Evolutionary conservation across 2,329 filamentous ascomycete genomes (phyloP), one percentile per base, ranked within the genome.

Genomic region (Fusarium sacchari): DNA sequence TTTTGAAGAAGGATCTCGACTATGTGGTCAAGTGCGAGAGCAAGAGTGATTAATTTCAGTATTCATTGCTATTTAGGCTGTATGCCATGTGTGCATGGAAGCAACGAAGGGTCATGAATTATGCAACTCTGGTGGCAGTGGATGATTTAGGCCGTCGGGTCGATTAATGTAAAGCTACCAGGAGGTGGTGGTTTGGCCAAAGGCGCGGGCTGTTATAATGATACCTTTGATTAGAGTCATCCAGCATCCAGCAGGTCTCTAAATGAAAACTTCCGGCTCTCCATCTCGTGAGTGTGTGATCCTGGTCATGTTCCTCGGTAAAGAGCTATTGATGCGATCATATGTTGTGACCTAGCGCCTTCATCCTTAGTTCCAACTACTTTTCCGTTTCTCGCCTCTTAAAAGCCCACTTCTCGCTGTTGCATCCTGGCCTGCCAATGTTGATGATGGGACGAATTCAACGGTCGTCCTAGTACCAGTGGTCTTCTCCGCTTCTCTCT

Each of bases 371-470:
- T 78, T 79, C 81, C 81, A 81, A 22, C 79, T 79, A 36, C 82
- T 72, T 69, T 82, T 82, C 57, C 78, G 76, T 73, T 82, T 82
- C 72, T 82, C 78, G 26, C 75, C 74, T 60, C 73, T 78, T 46
- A 67, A 73, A 42, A 80, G 37, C 10, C 74, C 78, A 6, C 78
- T 79, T 18, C 67, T 47, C 17, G 67, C 60, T 3, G 76, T 60
- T 32, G 64, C 75, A 39, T 60, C 76, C 26, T 77, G 76, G n/a
- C 69, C 71, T 8, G 65, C 60, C 30, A 76, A 52, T 17, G 66
- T 73, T n/a, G 73, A 70, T 11, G 79, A 74, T 7, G 83, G 62
- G 24, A 89, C 87, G 80, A 90, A 90, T 22, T 88, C 87, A 2
- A 90, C 80, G 3, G 82, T 79, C 30, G 75, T 80, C 67, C 82